Evolutionary conservation across 2,329 filamentous ascomycete species (phyloP).

Genomic region (Ilyonectria destructans): DNA sequence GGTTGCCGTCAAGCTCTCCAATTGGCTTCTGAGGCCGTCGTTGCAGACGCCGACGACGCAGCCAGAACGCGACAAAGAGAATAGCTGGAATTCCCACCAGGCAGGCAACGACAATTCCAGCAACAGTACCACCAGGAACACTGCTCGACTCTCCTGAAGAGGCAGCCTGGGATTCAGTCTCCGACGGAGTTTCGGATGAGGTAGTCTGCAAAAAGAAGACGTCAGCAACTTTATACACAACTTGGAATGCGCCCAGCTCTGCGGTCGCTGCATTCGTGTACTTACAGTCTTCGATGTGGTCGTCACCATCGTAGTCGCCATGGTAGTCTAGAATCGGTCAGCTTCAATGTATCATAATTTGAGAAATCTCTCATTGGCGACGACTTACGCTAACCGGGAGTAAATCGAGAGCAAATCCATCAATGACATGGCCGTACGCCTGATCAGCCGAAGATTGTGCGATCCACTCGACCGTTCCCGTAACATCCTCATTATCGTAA

Average conservation of each 20-base stretch:
- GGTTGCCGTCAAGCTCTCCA: not conserved
- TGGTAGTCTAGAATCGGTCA: not conserved
- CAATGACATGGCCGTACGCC: constrained; percentile 18
- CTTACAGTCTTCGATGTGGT: not conserved
- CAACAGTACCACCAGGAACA: not conserved
- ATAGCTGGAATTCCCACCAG: not conserved
- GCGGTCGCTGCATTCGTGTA: not conserved
- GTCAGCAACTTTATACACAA: not conserved
- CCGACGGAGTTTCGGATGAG: not conserved
- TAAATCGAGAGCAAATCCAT: constrained; percentile 15
- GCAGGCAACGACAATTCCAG: not conserved
- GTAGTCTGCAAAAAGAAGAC: not conserved
- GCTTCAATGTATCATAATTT: not conserved
- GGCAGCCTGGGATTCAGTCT: not conserved
- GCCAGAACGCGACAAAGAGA: not conserved
- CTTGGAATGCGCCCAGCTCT: not conserved
- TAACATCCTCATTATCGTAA: not conserved
- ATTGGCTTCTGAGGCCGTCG: not conserved
- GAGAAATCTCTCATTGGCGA: not conserved
- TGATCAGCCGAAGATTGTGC: constrained; percentile 3
- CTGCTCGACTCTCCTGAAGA: not conserved
- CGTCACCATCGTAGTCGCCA: no score
- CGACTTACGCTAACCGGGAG: not conserved
- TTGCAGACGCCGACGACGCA: not conserved
- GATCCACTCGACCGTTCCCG: not conserved